These are phyloP conservation scores for Kingdonia uniflora DNA, from an alignment of 164 flowering plant genomes.

Conservation along the genomic window DNA sequence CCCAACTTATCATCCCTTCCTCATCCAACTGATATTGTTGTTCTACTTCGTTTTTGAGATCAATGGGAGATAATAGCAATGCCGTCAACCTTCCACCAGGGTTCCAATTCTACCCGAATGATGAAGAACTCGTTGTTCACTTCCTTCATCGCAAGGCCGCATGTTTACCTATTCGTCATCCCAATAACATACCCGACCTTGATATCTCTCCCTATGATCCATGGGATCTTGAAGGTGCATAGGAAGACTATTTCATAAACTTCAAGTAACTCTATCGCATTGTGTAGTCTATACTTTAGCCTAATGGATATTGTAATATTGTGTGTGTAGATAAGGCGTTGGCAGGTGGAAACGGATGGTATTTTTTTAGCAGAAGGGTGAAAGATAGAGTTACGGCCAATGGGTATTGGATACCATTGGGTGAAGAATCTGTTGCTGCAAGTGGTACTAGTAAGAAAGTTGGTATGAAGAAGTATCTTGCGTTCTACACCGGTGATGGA, in stretches of 20 bases:
- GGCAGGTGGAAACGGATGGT: slow-evolving; percentile 66
- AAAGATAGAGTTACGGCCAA: slow-evolving; percentile 34
- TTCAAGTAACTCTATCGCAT: neutral
- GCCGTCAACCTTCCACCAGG: slow-evolving; percentile 8
- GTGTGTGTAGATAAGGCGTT: slow-evolving; percentile 58
- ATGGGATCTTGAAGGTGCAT: slow-evolving; percentile 72
- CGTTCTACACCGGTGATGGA: slow-evolving; percentile 40
- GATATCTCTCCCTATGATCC: slow-evolving; percentile 69
- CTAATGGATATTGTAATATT: neutral
- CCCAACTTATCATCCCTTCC: neutral
- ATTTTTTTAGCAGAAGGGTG: slow-evolving; percentile 58
- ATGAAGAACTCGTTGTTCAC: slow-evolving; percentile 8
- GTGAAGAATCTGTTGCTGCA: slow-evolving; percentile 43
- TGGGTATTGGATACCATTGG: slow-evolving; percentile 66
- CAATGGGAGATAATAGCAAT: slow-evolving; percentile 6
- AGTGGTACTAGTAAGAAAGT: slow-evolving; percentile 21
- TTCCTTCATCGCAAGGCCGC: slow-evolving; percentile 3
- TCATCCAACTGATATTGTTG: neutral
- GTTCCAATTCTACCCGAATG: slow-evolving; percentile 5
- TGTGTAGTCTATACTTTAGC: neutral
- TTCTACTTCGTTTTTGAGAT: neutral
- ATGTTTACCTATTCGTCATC: slow-evolving; percentile 24
- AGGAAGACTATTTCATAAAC: too few relatives aligned
- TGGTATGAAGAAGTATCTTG: slow-evolving; percentile 38
- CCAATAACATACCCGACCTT: slow-evolving; percentile 78